Evolutionary conservation across 768 basidiomycete genomes (phyloP).

Genomic region (Amanita brunnescens): DNA sequence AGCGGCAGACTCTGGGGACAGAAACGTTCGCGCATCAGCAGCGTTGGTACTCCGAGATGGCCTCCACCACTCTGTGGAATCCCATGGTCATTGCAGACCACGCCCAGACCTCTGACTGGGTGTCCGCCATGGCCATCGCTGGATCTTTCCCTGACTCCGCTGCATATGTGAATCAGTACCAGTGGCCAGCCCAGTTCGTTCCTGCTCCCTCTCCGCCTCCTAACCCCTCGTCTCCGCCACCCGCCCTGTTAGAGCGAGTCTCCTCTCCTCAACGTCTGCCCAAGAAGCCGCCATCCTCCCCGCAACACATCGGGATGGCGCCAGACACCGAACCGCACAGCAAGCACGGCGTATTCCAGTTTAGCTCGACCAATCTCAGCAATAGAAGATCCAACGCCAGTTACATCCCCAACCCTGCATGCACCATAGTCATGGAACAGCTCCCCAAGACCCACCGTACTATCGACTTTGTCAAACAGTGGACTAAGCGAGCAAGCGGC

Average conservation of each 20-base stretch:
- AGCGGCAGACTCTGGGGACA: conserved; percentile 23
- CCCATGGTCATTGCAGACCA: no score
- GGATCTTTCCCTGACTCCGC: conserved; percentile 10
- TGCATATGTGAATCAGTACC: conserved; percentile 5
- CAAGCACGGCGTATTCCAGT: conserved; percentile 38
- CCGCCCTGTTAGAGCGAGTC: conserved; percentile 3
- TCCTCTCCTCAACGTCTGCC: background rate
- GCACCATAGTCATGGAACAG: conserved; percentile 49
- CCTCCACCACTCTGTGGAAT: background rate
- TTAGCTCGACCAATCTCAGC: conserved; percentile 4
- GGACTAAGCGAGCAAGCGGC: conserved; percentile 32
- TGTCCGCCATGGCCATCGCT: conserved; percentile 33
- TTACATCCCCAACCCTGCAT: conserved; percentile 37
- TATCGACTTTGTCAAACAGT: conserved; percentile 30
- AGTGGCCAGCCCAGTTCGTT: conserved; percentile 2
- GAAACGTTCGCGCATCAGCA: conserved; percentile 13
- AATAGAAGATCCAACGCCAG: background rate
- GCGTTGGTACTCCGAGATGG: conserved; percentile 5
- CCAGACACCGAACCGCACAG: conserved; percentile 36
- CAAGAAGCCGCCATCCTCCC: conserved; percentile 5
- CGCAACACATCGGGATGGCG: conserved; percentile 34
- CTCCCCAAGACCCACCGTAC: conserved; percentile 42
- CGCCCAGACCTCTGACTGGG: conserved; percentile 28
- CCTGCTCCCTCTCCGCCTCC: conserved; percentile 4
- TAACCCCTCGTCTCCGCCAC: conserved; percentile 5